Conservation (phyloP, 2,329 filamentous ascomycete genomes). For the Diaporthe capsici region DNA sequence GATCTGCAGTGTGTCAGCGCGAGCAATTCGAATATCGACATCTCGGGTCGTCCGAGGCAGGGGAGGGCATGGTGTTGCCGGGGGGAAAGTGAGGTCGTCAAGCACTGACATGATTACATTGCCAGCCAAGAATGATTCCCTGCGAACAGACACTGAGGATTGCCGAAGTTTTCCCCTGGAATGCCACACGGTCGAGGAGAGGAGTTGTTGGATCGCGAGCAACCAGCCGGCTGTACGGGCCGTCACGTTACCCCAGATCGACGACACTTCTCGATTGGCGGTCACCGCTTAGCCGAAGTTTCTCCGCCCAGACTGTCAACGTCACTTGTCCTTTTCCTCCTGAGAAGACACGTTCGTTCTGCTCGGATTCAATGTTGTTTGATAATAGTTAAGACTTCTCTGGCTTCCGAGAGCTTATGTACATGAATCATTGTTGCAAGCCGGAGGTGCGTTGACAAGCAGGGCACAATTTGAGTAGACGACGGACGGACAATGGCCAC, state of each 20-base stretch:
- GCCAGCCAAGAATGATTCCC: not conserved
- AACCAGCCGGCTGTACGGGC: not conserved
- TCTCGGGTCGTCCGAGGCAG: not conserved
- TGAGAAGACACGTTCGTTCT: not conserved
- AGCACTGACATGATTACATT: not conserved
- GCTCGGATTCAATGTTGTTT: no score
- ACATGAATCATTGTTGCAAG: not conserved
- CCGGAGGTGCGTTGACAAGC: not conserved
- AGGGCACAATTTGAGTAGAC: not conserved
- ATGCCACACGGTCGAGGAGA: not conserved
- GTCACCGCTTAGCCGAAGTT: conserved; percentile 10
- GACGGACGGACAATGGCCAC: conserved; percentile 3
- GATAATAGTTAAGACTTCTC: no score
- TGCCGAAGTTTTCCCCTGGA: not conserved
- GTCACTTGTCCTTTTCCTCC: not conserved
- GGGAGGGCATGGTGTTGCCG: not conserved
- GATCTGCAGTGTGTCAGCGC: not conserved
- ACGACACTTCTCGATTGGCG: not conserved
- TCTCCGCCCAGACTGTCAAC: not conserved
- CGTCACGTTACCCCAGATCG: not conserved
- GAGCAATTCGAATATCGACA: not conserved
- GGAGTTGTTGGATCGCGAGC: not conserved
- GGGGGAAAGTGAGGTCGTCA: not conserved
- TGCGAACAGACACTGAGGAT: no score
- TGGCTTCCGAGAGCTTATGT: not conserved